These are phyloP conservation scores for Yamadazyma takamatsuzukensis DNA, from an alignment of 805 yeast genomes.

Conservation along the genomic window DNA sequence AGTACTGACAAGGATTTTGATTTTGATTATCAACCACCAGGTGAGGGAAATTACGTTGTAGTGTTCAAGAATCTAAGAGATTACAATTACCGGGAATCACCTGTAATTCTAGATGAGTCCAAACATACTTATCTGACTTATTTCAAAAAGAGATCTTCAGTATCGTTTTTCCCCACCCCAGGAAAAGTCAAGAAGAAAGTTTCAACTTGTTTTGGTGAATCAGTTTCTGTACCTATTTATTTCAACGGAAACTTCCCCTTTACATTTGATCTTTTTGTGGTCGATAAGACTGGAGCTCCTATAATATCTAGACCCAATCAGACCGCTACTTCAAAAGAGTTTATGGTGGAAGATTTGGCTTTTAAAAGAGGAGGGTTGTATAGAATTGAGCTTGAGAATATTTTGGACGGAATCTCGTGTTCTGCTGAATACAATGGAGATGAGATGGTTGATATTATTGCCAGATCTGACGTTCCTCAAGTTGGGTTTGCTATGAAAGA, in stretches of 20 bases:
- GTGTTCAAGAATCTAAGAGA: constrained; percentile 65
- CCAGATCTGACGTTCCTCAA: constrained; percentile 66
- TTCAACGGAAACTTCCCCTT: constrained; percentile 84
- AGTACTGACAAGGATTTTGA: constrained; percentile 20
- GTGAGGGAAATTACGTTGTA: constrained; percentile 79
- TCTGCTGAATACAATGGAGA: constrained; percentile 57
- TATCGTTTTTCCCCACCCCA: constrained; percentile 24
- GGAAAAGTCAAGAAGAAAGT: constrained; percentile 13
- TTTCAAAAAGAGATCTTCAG: constrained; percentile 64
- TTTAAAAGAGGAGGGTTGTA: constrained; percentile 71
- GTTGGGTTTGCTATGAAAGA: constrained; percentile 24
- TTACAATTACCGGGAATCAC: constrained; percentile 48
- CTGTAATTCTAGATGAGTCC: constrained; percentile 24
- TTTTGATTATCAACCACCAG: constrained; percentile 69
- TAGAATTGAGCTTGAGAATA: constrained; percentile 56
- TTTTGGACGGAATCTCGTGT: constrained; percentile 77
- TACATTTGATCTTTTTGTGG: constrained; percentile 61
- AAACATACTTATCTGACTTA: constrained; percentile 62
- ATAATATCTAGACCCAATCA: constrained; percentile 2
- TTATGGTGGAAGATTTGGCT: constrained; percentile 46
- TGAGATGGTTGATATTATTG: constrained; percentile 53
- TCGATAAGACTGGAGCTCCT: constrained; percentile 31
- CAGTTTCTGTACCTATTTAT: constrained; percentile 44
- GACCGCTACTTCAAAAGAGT: constrained; percentile 1
- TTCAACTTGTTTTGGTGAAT: constrained; percentile 28